phyloP scores from a whole-genome alignment of 2,329 filamentous ascomycete species.

The Aurifilum marmelostoma region DNA sequence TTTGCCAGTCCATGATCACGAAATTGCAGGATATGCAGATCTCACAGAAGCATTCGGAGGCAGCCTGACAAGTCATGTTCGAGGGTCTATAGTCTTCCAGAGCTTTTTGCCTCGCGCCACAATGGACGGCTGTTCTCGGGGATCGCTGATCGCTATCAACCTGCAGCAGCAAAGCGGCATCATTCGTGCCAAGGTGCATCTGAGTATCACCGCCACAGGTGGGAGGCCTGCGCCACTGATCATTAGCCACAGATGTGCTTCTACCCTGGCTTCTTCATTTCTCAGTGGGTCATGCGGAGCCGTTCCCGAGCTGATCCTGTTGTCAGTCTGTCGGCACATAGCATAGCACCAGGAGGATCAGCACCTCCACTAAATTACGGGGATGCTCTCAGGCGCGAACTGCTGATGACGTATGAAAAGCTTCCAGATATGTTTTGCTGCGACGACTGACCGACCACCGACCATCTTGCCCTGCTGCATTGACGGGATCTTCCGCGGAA shows the following conservation, averaged over 20 bases:
- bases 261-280: background rate
- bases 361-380: background rate
- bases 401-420: constrained; percentile 13
- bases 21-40: background rate
- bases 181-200: background rate
- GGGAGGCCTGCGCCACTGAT: constrained; percentile 17
- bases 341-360: background rate
- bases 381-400: background rate
- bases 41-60: background rate
- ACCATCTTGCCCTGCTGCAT: background rate
- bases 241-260: constrained; percentile 10
- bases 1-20: background rate
- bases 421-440: background rate
- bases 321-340: background rate
- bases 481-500: background rate
- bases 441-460: background rate
- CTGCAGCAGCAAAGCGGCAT: too few species aligned
- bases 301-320: background rate
- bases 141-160: background rate
- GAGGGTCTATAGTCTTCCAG: background rate
- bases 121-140: background rate
- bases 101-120: background rate
- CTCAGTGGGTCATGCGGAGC: background rate
- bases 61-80: background rate
- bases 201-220: background rate